phyloP scores from a whole-genome alignment of 1,284 basidiomycete species.

The Neotropicomus parvogracilis region DNA sequence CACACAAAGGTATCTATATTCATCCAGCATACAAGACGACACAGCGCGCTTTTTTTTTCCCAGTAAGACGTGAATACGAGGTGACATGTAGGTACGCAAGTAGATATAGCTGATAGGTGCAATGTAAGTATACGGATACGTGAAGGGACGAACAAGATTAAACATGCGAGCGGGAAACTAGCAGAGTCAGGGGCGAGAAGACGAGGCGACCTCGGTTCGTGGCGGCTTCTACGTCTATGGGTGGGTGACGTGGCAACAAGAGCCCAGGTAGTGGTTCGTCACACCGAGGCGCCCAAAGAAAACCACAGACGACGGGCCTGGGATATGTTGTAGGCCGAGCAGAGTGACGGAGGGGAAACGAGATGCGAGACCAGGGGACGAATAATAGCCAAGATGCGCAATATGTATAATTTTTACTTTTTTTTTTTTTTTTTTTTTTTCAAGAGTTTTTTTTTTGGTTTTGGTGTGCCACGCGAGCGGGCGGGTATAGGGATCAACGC shows the following conservation, averaged over 20 bases:
- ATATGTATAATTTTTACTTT: conserved; percentile 40
- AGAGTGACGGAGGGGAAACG: conserved; percentile 11
- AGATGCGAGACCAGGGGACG: conserved; percentile 6
- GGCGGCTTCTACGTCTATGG: conserved; percentile 19
- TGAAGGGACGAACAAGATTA: conserved; percentile 23
- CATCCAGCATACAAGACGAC: background rate
- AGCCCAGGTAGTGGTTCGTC: conserved; percentile 5
- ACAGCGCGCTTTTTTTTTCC: background rate
- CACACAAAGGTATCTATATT: no score
- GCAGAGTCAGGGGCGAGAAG: background rate
- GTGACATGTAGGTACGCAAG: conserved; percentile 24
- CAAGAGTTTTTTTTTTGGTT: no score
- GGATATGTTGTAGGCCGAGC: conserved; percentile 35
- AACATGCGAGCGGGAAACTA: conserved; percentile 5
- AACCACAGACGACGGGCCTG: conserved; percentile 11
- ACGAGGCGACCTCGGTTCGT: conserved; percentile 1
- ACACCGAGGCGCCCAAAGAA: conserved; percentile 6
- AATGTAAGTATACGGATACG: conserved; percentile 23
- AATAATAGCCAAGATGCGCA: conserved; percentile 30
- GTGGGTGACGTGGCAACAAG: conserved; percentile 10
- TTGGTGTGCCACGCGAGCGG: no score
- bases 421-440: no score
- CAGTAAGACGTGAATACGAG: conserved; percentile 17
- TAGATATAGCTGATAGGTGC: conserved; percentile 22
- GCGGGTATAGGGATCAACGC: conserved; percentile 21